These are phyloP conservation scores for Corinectria fuckeliana DNA, from an alignment of 2,329 filamentous ascomycete genomes.

Conservation along the genomic window DNA sequence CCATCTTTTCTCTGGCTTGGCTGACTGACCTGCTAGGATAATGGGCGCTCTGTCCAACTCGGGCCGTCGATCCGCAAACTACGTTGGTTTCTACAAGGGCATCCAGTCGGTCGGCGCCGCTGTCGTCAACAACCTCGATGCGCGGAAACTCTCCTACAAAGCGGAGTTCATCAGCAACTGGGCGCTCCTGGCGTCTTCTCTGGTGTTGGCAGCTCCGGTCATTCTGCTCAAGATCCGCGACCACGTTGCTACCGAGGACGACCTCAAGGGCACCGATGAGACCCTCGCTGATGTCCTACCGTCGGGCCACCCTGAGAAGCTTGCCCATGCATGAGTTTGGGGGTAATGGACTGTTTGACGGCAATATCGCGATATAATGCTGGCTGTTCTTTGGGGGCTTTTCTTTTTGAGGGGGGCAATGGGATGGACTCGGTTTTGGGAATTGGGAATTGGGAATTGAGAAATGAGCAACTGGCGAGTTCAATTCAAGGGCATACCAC, in stretches of 20 bases:
- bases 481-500: too few relatives aligned
- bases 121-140: slow-evolving; percentile 48
- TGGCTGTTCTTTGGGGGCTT: not conserved
- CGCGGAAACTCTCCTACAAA: slow-evolving; percentile 62
- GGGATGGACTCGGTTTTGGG: not conserved
- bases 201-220: slow-evolving; percentile 79
- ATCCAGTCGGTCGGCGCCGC: slow-evolving; percentile 79
- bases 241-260: slow-evolving; percentile 79
- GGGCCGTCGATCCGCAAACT: slow-evolving; percentile 88
- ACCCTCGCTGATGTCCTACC: slow-evolving; percentile 72
- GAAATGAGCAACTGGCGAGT: too few relatives aligned
- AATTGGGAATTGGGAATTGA: too few relatives aligned
- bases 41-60: slow-evolving; percentile 96
- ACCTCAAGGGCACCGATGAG: slow-evolving; percentile 86
- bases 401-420: not conserved
- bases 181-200: slow-evolving; percentile 75
- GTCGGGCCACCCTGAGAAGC: slow-evolving; percentile 24
- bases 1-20: slow-evolving; percentile 12
- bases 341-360: not conserved
- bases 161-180: slow-evolving; percentile 75
- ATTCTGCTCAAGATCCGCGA: slow-evolving; percentile 83
- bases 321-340: not conserved
- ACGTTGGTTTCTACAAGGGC: slow-evolving; percentile 88
- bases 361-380: not conserved
- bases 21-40: slow-evolving; percentile 62